These are phyloP conservation scores for Aureobasidium lini DNA, from an alignment of 2,329 filamentous ascomycete species.

Conservation along the genomic window DNA sequence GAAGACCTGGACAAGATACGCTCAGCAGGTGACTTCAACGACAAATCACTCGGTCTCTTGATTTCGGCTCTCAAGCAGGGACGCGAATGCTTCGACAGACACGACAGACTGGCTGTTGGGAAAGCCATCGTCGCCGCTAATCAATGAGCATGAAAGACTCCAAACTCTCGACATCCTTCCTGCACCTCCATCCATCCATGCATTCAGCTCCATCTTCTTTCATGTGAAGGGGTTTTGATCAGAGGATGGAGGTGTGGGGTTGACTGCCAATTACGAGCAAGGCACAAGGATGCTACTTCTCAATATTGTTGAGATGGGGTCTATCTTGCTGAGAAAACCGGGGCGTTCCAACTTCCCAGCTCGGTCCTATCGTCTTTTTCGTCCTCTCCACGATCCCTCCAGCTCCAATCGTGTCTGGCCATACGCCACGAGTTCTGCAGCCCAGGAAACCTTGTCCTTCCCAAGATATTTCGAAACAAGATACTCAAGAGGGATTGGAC, in stretches of 20 bases:
- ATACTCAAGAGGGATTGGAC: background rate
- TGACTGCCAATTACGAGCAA: background rate
- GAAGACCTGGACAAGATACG: constrained; percentile 68
- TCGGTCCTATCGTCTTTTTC: background rate
- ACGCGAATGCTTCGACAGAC: constrained; percentile 51
- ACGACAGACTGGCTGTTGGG: constrained; percentile 41
- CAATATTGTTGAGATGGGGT: background rate
- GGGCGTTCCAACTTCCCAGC: background rate
- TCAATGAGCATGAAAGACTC: background rate
- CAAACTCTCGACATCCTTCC: background rate
- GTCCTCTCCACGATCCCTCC: background rate
- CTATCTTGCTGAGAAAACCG: background rate
- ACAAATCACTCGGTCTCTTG: constrained; percentile 54
- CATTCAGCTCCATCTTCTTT: background rate
- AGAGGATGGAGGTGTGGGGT: background rate
- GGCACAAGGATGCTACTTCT: background rate
- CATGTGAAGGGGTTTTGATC: background rate
- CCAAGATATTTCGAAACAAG: background rate
- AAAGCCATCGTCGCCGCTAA: constrained; percentile 6
- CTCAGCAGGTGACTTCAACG: constrained; percentile 62
- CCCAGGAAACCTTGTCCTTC: background rate
- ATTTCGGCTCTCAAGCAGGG: constrained; percentile 64
- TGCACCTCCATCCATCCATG: background rate
- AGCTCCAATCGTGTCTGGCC: background rate
- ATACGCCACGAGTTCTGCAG: background rate